phyloP scores from a whole-genome alignment of 1,139 yeast species.

The Geotrichum fermentans region DNA sequence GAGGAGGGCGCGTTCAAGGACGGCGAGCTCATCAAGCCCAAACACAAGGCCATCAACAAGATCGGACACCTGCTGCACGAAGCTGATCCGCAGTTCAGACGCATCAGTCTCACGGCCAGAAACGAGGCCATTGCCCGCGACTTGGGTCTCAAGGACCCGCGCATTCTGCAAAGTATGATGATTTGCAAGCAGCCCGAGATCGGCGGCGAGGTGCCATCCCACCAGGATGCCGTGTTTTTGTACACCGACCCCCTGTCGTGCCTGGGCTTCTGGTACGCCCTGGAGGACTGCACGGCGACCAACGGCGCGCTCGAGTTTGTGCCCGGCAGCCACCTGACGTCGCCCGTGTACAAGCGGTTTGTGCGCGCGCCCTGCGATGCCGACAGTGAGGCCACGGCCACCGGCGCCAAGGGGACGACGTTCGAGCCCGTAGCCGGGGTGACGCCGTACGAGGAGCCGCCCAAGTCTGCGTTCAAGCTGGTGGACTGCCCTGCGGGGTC shows the following conservation, averaged over 20 bases:
- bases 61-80: conserved; percentile 76
- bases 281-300: conserved; percentile 62
- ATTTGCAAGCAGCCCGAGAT: conserved; percentile 73
- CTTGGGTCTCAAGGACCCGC: conserved; percentile 56
- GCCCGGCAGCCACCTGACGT: conserved; percentile 68
- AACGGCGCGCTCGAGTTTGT: conserved; percentile 70
- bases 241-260: conserved; percentile 70
- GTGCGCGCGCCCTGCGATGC: conserved; percentile 47
- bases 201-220: conserved; percentile 75
- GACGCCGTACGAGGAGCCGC: conserved; percentile 31
- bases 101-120: conserved; percentile 49
- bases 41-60: conserved; percentile 61
- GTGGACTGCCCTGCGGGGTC: conserved; percentile 71
- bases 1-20: conserved; percentile 61
- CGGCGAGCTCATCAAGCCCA: conserved; percentile 49
- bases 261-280: conserved; percentile 77
- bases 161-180: conserved; percentile 74
- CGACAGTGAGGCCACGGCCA: conserved; percentile 41
- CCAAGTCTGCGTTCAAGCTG: conserved; percentile 44
- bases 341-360: conserved; percentile 60
- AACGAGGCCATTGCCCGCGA: conserved; percentile 51
- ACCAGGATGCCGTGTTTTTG: conserved; percentile 70
- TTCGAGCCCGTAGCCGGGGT: conserved; percentile 30
- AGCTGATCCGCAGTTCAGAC: conserved; percentile 46
- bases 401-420: conserved; percentile 44